These are phyloP conservation scores for Yamadazyma kanchanaburiensis DNA, from an alignment of 1,139 yeast genomes.

Conservation along the genomic window DNA sequence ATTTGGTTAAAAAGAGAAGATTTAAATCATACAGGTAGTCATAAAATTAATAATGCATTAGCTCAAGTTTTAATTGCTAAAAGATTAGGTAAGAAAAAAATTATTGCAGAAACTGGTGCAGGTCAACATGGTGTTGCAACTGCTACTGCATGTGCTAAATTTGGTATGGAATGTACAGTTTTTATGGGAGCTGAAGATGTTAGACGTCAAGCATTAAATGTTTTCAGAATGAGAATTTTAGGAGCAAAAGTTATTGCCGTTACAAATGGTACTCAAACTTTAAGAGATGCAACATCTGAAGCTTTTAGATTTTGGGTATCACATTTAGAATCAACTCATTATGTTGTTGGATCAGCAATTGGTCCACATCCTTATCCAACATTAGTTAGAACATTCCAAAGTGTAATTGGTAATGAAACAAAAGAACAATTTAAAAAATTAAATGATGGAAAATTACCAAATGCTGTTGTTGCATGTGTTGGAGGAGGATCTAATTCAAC, in stretches of 20 bases:
- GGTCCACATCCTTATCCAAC: conserved; percentile 99
- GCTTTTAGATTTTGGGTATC: conserved; percentile 97
- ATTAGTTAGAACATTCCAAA: conserved; percentile 95
- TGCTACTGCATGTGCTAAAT: conserved; percentile 98
- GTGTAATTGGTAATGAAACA: conserved; percentile 93
- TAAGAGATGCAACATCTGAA: conserved; percentile 97
- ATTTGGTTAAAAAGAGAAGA: conserved; percentile 99
- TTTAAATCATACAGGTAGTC: conserved; percentile 96
- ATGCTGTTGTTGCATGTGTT: conserved; percentile 95
- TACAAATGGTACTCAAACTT: conserved; percentile 89
- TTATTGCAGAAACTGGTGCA: conserved; percentile 99
- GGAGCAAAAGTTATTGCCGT: conserved; percentile 96
- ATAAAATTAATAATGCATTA: conserved; percentile 92
- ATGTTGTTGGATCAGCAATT: conserved; percentile 95
- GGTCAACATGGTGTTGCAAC: conserved; percentile 99
- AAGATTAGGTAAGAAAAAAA: conserved; percentile 83
- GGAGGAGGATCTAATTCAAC: conserved; percentile 99
- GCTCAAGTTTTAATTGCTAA: conserved; percentile 92
- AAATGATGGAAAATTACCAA: conserved; percentile 81
- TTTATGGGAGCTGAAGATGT: conserved; percentile 99
- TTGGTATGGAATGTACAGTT: conserved; percentile 92
- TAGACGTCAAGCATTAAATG: conserved; percentile 96
- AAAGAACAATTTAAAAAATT: conserved; percentile 81
- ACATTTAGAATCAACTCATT: conserved; percentile 79
- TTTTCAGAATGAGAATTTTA: conserved; percentile 91